Evolutionary conservation across 2,329 filamentous ascomycete genomes (phyloP), one percentile per base, ranked within the genome.

Genomic region (Fusarium verrucosum): DNA sequence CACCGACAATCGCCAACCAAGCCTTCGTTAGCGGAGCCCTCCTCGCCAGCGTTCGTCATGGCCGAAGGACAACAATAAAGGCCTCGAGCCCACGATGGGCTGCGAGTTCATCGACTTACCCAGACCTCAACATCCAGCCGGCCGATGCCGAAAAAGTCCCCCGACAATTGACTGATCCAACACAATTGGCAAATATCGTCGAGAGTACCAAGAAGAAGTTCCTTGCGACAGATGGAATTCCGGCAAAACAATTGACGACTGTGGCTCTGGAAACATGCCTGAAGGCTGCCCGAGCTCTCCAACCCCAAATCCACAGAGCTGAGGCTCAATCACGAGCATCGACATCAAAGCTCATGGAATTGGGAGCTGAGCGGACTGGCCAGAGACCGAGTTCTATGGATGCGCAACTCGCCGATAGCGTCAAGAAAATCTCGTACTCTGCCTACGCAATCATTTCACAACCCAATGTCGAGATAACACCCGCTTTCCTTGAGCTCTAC

Each of bases 381-480:
- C 51, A 72, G 3, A 69, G 69, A 36, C 59, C 76, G 23, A 60
- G 28, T 22, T 58, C 71, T 11, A 73, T 77, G 32, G 73, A 77
- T 49, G 49, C 67, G 4, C 72, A 78, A 62, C 65, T 84, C 40
- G 76, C 76, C 58, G 78, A 82, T 41, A 79, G 83, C 23, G 76
- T 83, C 52, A 78, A 83, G 68, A 80, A 79, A 67, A 81, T 89
- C 53, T 88, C 87, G 20, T 74, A 83, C 46, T 77, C 85, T 9
- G 87, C 90, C n/a, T 90, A 91, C 74, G 80, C 84, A 33, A 85
- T 97, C 52, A 75, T 96, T 58, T 84, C 85, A 43, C 87, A 94
- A 69, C 88, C 90, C 5, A 87, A 89, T 59, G 88, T 97, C 43
- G 91, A 93, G 78, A 91, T 98, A 73, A 91, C 91, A 6, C 87